These are phyloP conservation scores for Paxillus rubicundulus DNA, from an alignment of 768 basidiomycete genomes.

Conservation along the genomic window DNA sequence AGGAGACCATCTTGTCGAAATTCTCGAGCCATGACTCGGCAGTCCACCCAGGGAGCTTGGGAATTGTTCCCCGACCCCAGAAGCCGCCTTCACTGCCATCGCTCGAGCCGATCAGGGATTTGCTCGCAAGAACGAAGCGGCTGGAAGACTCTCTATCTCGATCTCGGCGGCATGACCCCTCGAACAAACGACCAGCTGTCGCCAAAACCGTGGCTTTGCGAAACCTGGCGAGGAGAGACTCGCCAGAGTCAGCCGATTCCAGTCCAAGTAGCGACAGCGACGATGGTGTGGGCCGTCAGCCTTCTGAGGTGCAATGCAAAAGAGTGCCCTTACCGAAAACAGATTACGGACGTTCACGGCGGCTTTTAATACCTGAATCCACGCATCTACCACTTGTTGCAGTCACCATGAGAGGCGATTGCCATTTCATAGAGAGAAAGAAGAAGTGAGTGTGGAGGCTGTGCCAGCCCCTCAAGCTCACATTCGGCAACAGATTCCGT, in stretches of 20 bases:
- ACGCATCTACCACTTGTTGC: constrained; percentile 37
- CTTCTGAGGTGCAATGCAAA: constrained; percentile 23
- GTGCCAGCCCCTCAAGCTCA: constrained; percentile 7
- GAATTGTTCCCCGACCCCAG: constrained; percentile 2
- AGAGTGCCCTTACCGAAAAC: constrained; percentile 34
- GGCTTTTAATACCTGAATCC: constrained; percentile 29
- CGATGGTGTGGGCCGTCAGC: constrained; percentile 12
- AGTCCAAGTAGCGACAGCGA: constrained; percentile 11
- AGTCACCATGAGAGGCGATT: constrained; percentile 45
- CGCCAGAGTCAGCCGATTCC: constrained; percentile 11
- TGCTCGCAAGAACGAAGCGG: constrained; percentile 9
- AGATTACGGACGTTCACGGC: constrained; percentile 30
- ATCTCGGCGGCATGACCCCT: background rate
- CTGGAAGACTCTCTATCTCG: background rate
- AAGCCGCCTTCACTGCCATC: constrained; percentile 3
- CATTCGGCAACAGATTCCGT: constrained; percentile 30
- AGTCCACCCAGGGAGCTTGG: background rate
- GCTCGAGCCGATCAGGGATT: constrained; percentile 13
- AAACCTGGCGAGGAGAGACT: constrained; percentile 5
- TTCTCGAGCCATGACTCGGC: background rate
- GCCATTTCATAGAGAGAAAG: constrained; percentile 40
- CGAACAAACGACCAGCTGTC: constrained; percentile 1
- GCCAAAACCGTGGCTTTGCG: constrained; percentile 1
- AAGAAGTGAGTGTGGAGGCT: constrained; percentile 25
- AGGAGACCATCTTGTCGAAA: background rate